A percentile compares a stretch with the other conserved stretches of the same genome.
phyloP scores from a whole-genome alignment of 768 basidiomycete species.

The Phaeolepiota aurea region DNA sequence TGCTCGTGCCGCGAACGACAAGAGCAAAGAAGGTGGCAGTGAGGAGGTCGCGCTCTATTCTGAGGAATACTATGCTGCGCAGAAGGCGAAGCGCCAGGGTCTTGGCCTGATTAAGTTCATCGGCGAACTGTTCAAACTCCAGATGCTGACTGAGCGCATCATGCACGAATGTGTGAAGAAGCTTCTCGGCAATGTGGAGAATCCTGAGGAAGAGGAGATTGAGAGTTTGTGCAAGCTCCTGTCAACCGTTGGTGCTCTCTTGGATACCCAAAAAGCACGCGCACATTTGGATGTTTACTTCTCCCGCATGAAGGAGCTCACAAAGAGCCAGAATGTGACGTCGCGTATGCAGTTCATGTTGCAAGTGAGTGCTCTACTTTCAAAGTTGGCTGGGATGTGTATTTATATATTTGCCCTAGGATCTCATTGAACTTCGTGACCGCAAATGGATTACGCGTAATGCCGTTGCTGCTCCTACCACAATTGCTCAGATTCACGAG shows the following conservation, averaged over 20 bases:
- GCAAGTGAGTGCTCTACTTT: slow-evolving; percentile 46
- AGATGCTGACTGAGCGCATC: slow-evolving; percentile 95
- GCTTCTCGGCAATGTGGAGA: slow-evolving; percentile 85
- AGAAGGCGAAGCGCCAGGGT: slow-evolving; percentile 96
- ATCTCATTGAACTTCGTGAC: slow-evolving; percentile 82
- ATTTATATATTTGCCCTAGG: slow-evolving; percentile 35
- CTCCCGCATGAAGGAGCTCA: slow-evolving; percentile 77
- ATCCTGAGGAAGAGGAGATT: slow-evolving; percentile 96
- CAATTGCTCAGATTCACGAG: slow-evolving; percentile 85
- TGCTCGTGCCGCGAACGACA: slow-evolving; percentile 58
- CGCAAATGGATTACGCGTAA: slow-evolving; percentile 76
- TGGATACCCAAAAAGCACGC: slow-evolving; percentile 76
- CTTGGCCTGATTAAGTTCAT: slow-evolving; percentile 97
- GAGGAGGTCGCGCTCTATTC: slow-evolving; percentile 79
- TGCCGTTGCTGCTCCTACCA: slow-evolving; percentile 69
- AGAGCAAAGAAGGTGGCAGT: slow-evolving; percentile 33
- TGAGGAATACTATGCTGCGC: slow-evolving; percentile 92
- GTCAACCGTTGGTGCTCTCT: slow-evolving; percentile 74
- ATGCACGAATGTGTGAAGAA: slow-evolving; percentile 99
- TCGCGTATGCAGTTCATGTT: slow-evolving; percentile 95
- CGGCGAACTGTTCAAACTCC: slow-evolving; percentile 97
- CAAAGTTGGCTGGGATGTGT: not conserved
- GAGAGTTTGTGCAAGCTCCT: slow-evolving; percentile 93
- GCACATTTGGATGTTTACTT: slow-evolving; percentile 93
- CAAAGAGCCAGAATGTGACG: slow-evolving; percentile 65